Base-by-base conservation (phyloP, 192 early-diverging fungal species). In the Coemansia sp. region DNA sequence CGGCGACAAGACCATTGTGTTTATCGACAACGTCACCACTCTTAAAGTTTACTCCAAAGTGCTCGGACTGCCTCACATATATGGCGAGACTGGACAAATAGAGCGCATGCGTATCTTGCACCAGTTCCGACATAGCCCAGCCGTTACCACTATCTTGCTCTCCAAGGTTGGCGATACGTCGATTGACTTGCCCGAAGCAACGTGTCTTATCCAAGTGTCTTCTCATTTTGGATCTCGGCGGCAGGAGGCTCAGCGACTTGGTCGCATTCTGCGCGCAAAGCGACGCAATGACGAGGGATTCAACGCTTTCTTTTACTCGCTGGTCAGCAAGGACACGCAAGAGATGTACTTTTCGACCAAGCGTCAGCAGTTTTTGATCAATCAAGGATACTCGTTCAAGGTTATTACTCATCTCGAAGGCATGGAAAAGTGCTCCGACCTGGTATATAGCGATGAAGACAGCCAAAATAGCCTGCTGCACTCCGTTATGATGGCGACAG, bases 341-440 rank as follows among this genome's bases (percentile, higher is more conserved):
- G n/a, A n/a, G n/a, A n/a, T n/a, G n/a, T n/a, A 91, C 75, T 99
- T 98, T 70, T 96, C 96, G 6, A 89, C 95, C 43, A 99, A 99
- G 81, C 89, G 97, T 24, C 98, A 99, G 81, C 98, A 99, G 80
- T 99, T 99, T 82, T 80, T 99, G 71, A 95, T 99, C 57, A 96
- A 99, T 85, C 98, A 99, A 77, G 98, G 98, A 0, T 98, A 99
- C 82, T 91, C 95, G n/a, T 98, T 98, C 87, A 98, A 98, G 84
- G 93, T 98, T 38, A 99, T 99, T 69, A 98, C 96, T 40, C 88
- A 93, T 29, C 87, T 99, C 44, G 96, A 97, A 68, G 97, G 96
- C 10, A 94, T 97, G 86, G 94, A 96, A 12, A 88, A 82, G 22
- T 89, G 91, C 51, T 84, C 89, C 3, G 88, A 90, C 34, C 79